Conservation (phyloP, 306 rosid genomes). For the Canavalia ensiformis region DNA sequence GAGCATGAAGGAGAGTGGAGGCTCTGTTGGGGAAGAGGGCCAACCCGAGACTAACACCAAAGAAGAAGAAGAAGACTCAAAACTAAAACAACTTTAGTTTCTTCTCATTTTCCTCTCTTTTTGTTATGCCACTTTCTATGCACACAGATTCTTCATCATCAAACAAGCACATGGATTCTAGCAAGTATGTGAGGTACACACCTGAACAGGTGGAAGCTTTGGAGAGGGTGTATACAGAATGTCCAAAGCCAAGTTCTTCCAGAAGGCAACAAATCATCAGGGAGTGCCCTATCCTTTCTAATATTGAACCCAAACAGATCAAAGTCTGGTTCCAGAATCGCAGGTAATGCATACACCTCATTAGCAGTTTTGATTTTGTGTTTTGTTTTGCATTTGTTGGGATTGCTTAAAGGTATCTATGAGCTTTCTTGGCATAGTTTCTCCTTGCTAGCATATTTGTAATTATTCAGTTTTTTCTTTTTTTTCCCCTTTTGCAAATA, state of each 20-base stretch:
- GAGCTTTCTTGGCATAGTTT: not conserved
- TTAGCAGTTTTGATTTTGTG: no score
- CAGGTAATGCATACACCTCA: constrained; percentile 53
- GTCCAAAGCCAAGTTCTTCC: constrained; percentile 84
- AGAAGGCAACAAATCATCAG: constrained; percentile 83
- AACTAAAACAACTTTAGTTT: constrained; percentile 15
- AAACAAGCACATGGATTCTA: constrained; percentile 63
- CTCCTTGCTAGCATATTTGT: not conserved
- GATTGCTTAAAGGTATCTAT: constrained; percentile 17
- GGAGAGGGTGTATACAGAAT: constrained; percentile 83
- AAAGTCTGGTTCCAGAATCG: constrained; percentile 94
- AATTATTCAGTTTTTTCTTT: not conserved
- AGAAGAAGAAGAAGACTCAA: constrained; percentile 54
- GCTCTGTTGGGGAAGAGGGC: constrained; percentile 94
- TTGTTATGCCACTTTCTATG: constrained; percentile 55
- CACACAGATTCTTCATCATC: constrained; percentile 57
- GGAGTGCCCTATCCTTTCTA: constrained; percentile 75
- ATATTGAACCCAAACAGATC: constrained; percentile 85
- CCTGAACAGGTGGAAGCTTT: constrained; percentile 87
- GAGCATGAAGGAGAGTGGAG: constrained; percentile 76
- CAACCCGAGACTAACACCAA: constrained; percentile 56
- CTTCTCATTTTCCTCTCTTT: not conserved
- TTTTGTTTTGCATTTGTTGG: not conserved
- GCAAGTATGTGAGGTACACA: constrained; percentile 82
- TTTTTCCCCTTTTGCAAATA: not conserved